phyloP scores from a whole-genome alignment of 352 stramenopile genomes.

The Poterioochromonas sp. region DNA sequence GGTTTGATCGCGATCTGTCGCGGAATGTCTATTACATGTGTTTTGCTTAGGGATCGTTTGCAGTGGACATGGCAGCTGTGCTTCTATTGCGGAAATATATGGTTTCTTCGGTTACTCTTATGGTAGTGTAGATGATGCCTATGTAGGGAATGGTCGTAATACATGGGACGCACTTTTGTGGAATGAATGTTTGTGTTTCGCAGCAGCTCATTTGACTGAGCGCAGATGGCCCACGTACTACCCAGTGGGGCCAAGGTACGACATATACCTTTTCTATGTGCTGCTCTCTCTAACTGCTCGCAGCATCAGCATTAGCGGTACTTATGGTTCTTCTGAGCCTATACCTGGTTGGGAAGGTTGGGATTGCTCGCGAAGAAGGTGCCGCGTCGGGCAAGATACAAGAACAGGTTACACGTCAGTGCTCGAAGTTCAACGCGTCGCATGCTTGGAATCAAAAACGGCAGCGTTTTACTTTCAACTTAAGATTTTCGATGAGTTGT shows the following conservation, averaged over 20 bases:
- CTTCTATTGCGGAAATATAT: not conserved
- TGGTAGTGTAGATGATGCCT: not conserved
- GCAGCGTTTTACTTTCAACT: not conserved
- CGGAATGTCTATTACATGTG: too few species aligned
- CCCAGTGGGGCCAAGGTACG: not conserved
- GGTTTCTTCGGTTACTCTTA: not conserved
- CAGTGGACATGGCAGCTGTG: constrained; percentile 5
- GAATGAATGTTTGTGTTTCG: not conserved
- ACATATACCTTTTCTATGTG: not conserved
- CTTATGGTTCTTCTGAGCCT: too few species aligned
- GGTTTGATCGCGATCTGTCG: too few species aligned
- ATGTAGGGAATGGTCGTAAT: not conserved
- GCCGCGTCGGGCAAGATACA: not conserved
- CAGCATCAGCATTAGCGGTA: too few species aligned
- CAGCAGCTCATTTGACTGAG: not conserved
- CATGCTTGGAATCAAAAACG: not conserved
- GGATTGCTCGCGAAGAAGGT: too few species aligned
- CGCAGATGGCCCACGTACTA: not conserved
- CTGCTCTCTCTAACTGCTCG: not conserved
- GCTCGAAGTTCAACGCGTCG: not conserved
- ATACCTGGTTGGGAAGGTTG: too few species aligned
- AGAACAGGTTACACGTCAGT: not conserved
- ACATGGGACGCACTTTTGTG: not conserved
- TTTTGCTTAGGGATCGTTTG: not conserved
- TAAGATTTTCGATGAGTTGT: not conserved